Evolutionary conservation across 768 basidiomycete species (phyloP).

Genomic region (Tricholoma flavovirens): DNA sequence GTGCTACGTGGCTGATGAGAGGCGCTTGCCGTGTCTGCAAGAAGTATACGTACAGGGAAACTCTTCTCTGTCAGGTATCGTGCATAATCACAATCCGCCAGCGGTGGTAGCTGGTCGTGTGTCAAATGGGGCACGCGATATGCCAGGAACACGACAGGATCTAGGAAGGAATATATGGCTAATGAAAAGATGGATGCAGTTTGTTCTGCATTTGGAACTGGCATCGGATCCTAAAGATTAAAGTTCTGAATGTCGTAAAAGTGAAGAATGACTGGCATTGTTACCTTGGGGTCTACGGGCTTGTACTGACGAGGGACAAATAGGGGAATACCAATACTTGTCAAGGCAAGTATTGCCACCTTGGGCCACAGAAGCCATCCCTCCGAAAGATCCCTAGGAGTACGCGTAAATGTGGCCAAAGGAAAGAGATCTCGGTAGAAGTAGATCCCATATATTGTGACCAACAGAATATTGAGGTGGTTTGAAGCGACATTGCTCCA

Average conservation of each 20-base stretch:
- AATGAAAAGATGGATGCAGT: slow-evolving; percentile 42
- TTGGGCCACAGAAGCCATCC: slow-evolving; percentile 51
- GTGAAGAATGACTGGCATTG: neutral
- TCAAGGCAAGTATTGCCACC: slow-evolving; percentile 38
- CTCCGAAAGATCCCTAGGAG: slow-evolving; percentile 44
- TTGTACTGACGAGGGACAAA: slow-evolving; percentile 51
- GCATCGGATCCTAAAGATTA: slow-evolving; percentile 25
- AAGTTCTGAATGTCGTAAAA: neutral
- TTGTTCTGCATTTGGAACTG: slow-evolving; percentile 42
- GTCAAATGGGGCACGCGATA: slow-evolving; percentile 43
- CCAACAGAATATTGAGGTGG: slow-evolving; percentile 44
- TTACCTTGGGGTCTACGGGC: slow-evolving; percentile 47
- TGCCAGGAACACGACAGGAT: slow-evolving; percentile 43
- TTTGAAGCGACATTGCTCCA: slow-evolving; percentile 32
- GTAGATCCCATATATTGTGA: slow-evolving; percentile 44
- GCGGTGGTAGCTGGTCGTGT: slow-evolving; percentile 50
- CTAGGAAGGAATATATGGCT: slow-evolving; percentile 47
- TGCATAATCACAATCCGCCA: slow-evolving; percentile 56
- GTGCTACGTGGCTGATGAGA: slow-evolving; percentile 16
- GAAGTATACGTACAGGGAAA: slow-evolving; percentile 24
- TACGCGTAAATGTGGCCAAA: slow-evolving; percentile 45
- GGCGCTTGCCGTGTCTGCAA: neutral
- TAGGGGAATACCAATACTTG: slow-evolving; percentile 46
- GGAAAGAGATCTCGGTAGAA: slow-evolving; percentile 59
- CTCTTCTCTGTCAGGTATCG: slow-evolving; percentile 19